Conservation (phyloP, 1,139 yeast genomes). For the Protomyces arabidopsidicola region DNA sequence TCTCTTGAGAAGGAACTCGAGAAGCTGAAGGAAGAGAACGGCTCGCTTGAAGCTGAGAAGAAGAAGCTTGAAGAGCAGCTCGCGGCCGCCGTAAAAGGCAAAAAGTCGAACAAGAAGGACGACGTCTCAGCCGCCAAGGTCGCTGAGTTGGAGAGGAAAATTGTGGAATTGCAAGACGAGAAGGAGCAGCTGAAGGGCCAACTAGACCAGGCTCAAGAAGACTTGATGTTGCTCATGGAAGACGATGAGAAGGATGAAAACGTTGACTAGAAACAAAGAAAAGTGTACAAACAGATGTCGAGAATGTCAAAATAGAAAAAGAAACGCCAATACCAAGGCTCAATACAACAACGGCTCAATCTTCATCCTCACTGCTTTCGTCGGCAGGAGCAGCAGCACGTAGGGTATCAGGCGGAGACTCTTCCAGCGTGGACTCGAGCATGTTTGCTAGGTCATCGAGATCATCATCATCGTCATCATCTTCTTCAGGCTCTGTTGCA, state of each 20-base stretch:
- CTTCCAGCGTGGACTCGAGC: slow-evolving; percentile 25
- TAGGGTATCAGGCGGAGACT: not conserved
- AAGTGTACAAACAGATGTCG: not conserved
- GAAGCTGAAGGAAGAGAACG: not conserved
- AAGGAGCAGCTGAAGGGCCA: slow-evolving; percentile 7
- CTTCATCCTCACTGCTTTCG: slow-evolving; percentile 25
- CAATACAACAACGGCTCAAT: not conserved
- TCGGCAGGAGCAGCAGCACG: not conserved
- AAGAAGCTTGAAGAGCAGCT: not conserved
- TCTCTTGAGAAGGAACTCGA: not conserved
- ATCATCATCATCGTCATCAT: slow-evolving; percentile 17
- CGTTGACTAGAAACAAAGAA: not conserved
- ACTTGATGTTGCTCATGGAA: slow-evolving; percentile 24
- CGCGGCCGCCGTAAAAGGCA: not conserved
- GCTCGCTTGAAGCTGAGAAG: not conserved
- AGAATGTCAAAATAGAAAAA: not conserved
- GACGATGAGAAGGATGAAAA: slow-evolving; percentile 3
- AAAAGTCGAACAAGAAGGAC: not conserved
- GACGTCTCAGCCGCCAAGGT: not conserved
- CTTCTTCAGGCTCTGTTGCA: slow-evolving; percentile 2
- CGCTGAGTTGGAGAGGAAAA: slow-evolving; percentile 9
- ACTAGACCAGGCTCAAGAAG: slow-evolving; percentile 23
- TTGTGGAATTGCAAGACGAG: not conserved
- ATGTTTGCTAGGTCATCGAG: slow-evolving; percentile 19
- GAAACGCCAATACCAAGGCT: not conserved